A percentile compares a stretch with the other conserved stretches of the same genome.
These are phyloP conservation scores for Ustilago cynodontis DNA, from an alignment of 1,284 basidiomycete genomes.

Conservation along the genomic window DNA sequence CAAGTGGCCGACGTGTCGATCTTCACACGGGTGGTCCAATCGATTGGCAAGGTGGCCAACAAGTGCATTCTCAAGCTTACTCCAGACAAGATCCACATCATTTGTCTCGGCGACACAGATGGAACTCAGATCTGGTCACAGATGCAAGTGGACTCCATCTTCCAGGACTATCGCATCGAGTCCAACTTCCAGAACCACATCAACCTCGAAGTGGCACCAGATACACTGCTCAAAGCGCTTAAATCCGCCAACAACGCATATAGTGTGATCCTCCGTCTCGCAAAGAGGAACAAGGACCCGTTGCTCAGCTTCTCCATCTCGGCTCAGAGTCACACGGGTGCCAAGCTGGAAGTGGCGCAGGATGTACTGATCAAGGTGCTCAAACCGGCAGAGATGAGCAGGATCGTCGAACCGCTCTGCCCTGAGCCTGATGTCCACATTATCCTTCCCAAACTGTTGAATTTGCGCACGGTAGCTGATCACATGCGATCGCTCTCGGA, in stretches of 20 bases:
- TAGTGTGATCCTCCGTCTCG: conserved; percentile 63
- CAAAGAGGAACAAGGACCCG: conserved; percentile 66
- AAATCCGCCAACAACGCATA: conserved; percentile 59
- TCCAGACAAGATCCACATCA: conserved; percentile 63
- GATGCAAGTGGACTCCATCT: conserved; percentile 58
- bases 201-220: conserved; percentile 69
- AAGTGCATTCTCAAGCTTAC: conserved; percentile 67
- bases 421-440: conserved; percentile 67
- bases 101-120: conserved; percentile 63
- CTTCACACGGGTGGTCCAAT: conserved; percentile 61
- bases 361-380: conserved; percentile 68
- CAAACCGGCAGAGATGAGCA: conserved; percentile 64
- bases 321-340: conserved; percentile 56
- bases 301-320: conserved; percentile 66
- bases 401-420: conserved; percentile 67
- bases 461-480: conserved; percentile 66
- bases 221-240: conserved; percentile 65
- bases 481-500: conserved; percentile 65
- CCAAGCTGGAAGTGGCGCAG: conserved; percentile 63
- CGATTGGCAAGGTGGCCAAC: conserved; percentile 65
- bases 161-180: conserved; percentile 66
- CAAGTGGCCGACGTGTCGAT: conserved; percentile 57
- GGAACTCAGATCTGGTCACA: conserved; percentile 69
- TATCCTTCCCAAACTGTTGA: conserved; percentile 61
- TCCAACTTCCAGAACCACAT: conserved; percentile 70